Conservation (phyloP, 768 basidiomycete genomes). For the Hebeloma cylindrosporum region DNA sequence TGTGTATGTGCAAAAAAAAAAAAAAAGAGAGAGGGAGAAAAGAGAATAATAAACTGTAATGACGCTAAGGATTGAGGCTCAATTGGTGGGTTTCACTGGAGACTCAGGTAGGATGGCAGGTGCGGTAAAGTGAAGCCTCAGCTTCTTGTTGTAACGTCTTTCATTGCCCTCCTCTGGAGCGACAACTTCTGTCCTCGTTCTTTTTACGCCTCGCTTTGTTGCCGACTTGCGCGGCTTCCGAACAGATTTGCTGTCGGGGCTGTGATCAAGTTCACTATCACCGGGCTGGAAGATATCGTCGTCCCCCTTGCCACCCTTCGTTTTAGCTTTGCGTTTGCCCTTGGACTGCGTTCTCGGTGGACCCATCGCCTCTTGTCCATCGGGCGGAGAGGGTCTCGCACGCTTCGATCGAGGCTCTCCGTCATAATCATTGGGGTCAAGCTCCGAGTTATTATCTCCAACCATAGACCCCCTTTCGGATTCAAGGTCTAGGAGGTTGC, state of each 20-base stretch:
- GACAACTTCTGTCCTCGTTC: constrained; percentile 31
- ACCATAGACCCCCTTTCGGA: constrained; percentile 24
- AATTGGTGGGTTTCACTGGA: constrained; percentile 1
- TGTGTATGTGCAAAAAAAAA: no score
- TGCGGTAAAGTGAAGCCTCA: constrained; percentile 27
- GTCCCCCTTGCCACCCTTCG: constrained; percentile 25
- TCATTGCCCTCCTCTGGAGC: constrained; percentile 24
- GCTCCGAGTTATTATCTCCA: constrained; percentile 25
- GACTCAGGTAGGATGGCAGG: constrained; percentile 7
- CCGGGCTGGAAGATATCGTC: constrained; percentile 42
- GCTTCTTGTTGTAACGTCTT: constrained; percentile 35
- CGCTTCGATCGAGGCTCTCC: constrained; percentile 28
- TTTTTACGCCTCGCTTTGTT: constrained; percentile 35
- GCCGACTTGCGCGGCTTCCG: constrained; percentile 21
- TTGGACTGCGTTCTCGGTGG: constrained; percentile 16
- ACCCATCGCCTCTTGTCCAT: constrained; percentile 23
- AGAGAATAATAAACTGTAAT: no score
- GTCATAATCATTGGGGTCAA: constrained; percentile 28
- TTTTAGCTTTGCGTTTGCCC: constrained; percentile 16
- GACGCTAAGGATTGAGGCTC: no score
- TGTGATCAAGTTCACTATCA: constrained; percentile 27
- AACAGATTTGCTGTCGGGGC: constrained; percentile 22
- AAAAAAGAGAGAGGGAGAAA: no score
- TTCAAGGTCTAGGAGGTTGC: constrained; percentile 13
- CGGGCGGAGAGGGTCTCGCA: constrained; percentile 22